These are phyloP conservation scores for Dictyostelium intermedium DNA, from an alignment of 78 protist genomes.

Conservation along the genomic window DNA sequence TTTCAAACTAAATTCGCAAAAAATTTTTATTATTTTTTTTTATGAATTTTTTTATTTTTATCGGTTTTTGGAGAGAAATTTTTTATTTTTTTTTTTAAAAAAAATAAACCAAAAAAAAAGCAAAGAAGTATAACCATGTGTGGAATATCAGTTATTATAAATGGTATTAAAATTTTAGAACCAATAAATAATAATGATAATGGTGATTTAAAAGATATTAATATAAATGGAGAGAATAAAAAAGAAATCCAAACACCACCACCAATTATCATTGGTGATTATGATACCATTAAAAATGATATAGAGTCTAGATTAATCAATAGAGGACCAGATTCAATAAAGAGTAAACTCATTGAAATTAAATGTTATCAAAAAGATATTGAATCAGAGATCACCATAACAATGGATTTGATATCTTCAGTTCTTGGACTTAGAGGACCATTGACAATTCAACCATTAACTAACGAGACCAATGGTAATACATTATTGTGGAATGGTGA, in stretches of 20 bases:
- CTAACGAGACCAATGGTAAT: neutral
- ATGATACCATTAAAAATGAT: neutral
- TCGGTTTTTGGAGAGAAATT: too few species aligned
- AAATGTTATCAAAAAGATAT: neutral
- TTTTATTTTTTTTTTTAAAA: neutral
- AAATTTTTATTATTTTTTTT: too few species aligned
- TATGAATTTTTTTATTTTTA: too few species aligned
- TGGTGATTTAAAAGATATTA: neutral
- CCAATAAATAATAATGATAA: neutral
- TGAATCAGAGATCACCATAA: neutral
- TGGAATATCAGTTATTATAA: constrained; percentile 39
- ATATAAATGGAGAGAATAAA: too few species aligned
- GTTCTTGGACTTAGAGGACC: constrained; percentile 42
- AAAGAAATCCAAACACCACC: neutral
- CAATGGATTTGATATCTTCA: constrained; percentile 9
- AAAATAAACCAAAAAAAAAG: neutral
- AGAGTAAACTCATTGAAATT: neutral
- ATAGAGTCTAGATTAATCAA: constrained; percentile 1
- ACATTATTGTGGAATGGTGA: constrained; percentile 75
- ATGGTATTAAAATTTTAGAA: constrained; percentile 24
- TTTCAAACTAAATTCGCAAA: too few species aligned
- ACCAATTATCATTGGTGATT: neutral
- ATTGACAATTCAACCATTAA: constrained; percentile 43
- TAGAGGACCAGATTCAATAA: constrained; percentile 61
- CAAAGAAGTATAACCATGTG: constrained; percentile 27